These are phyloP conservation scores for Pochonia chlamydosporia DNA, from an alignment of 2,329 filamentous ascomycete genomes.

Conservation along the genomic window DNA sequence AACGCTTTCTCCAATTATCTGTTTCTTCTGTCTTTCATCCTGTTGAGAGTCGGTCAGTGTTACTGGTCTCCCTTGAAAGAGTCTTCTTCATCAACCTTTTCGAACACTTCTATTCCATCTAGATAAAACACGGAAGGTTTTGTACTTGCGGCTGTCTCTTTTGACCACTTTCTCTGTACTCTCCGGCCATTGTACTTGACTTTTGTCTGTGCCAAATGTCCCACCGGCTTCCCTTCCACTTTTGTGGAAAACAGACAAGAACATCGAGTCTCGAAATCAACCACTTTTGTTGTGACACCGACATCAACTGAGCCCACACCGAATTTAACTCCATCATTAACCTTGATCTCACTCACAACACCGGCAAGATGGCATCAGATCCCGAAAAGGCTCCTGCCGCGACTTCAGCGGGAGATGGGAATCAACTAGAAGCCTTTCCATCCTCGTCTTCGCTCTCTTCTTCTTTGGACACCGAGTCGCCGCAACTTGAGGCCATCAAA, in stretches of 20 bases:
- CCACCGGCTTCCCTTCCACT: not conserved
- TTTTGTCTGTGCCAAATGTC: not conserved
- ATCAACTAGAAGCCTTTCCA: not conserved
- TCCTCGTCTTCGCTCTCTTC: not conserved
- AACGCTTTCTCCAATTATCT: no score
- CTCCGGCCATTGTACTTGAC: no score
- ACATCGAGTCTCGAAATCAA: not conserved
- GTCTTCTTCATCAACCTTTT: no score
- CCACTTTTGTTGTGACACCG: not conserved
- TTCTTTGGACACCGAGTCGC: not conserved
- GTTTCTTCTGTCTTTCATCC: no score
- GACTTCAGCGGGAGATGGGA: not conserved
- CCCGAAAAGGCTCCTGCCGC: not conserved
- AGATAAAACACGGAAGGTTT: no score
- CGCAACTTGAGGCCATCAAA: not conserved
- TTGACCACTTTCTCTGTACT: not conserved
- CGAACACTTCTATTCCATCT: no score
- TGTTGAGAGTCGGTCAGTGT: no score
- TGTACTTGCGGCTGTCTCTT: no score
- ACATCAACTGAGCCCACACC: no score
- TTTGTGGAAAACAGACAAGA: not conserved
- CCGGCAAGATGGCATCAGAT: constrained; percentile 1
- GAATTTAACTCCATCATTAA: no score
- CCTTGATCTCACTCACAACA: not conserved
- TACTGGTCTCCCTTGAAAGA: no score